phyloP scores from a whole-genome alignment of 441 rosid genomes.

The Monsonia emarginata region DNA sequence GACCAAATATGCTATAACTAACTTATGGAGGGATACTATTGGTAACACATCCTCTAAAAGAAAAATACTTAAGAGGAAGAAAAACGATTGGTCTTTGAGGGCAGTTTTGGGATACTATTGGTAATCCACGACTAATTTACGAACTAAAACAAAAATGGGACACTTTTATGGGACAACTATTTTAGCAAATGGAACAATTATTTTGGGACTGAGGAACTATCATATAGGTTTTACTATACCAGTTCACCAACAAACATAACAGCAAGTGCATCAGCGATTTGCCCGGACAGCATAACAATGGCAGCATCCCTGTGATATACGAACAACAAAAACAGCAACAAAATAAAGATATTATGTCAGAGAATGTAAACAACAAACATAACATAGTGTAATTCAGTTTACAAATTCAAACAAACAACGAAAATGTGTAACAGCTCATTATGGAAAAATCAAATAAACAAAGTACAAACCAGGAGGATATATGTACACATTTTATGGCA shows the following conservation, averaged over 20 bases:
- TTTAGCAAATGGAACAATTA: too few species aligned
- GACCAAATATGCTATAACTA: too few species aligned
- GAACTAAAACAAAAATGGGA: too few species aligned
- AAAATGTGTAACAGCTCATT: background rate
- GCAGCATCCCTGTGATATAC: constrained; percentile 69
- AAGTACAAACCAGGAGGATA: background rate
- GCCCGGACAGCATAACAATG: constrained; percentile 81
- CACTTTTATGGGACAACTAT: too few species aligned
- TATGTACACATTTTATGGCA: background rate
- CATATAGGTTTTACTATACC: constrained; percentile 36
- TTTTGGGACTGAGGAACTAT: too few species aligned
- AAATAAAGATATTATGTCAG: background rate
- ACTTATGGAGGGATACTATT: background rate
- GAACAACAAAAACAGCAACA: background rate
- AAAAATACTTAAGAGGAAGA: too few species aligned
- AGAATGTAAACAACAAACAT: background rate
- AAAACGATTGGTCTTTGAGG: too few species aligned
- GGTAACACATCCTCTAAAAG: too few species aligned
- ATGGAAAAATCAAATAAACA: background rate
- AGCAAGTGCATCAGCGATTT: constrained; percentile 82
- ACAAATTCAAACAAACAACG: background rate
- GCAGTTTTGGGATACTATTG: too few species aligned
- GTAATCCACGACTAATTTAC: too few species aligned
- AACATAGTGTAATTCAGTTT: background rate
- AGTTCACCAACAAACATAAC: constrained; percentile 77